Evolutionary conservation across 2,329 filamentous ascomycete genomes (phyloP).

Genomic region (Scedosporium apiospermum): DNA sequence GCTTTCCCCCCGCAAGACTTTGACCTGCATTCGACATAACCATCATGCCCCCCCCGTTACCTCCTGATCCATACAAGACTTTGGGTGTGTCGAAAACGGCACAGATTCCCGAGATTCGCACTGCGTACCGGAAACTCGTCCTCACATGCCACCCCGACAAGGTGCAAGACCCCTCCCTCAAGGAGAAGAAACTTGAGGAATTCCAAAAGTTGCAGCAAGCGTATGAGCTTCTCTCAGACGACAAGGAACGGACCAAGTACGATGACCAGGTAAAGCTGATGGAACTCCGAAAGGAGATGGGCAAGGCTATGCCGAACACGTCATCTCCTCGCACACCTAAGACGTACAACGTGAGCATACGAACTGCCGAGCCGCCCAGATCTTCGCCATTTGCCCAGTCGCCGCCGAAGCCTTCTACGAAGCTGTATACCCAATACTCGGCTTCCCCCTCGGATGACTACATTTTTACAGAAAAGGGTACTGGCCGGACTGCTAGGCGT

Average conservation of each 20-base stretch:
- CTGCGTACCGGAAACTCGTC: slow-evolving; percentile 75
- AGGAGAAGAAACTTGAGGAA: slow-evolving; percentile 70
- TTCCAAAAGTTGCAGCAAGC: slow-evolving; percentile 90
- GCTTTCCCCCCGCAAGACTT: background rate
- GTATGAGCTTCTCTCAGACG: slow-evolving; percentile 82
- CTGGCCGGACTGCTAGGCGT: slow-evolving; percentile 29
- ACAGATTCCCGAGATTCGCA: slow-evolving; percentile 61
- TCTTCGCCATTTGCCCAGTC: slow-evolving; percentile 29
- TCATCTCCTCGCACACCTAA: slow-evolving; percentile 33
- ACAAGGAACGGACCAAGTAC: slow-evolving; percentile 62
- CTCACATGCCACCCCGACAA: slow-evolving; percentile 90
- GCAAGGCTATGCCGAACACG: slow-evolving; percentile 30
- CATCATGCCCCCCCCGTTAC: slow-evolving; percentile 37
- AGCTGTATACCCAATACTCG: slow-evolving; percentile 25
- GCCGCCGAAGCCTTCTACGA: slow-evolving; percentile 22
- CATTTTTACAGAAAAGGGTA: slow-evolving; percentile 30
- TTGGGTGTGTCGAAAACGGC: slow-evolving; percentile 68
- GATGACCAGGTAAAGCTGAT: slow-evolving; percentile 64
- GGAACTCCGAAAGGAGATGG: slow-evolving; percentile 49
- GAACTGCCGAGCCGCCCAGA: slow-evolving; percentile 37
- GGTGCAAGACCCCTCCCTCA: slow-evolving; percentile 66
- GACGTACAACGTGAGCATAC: slow-evolving; percentile 23
- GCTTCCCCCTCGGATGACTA: slow-evolving; percentile 34
- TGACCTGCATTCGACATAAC: background rate
- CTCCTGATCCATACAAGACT: slow-evolving; percentile 69